Base-by-base conservation (phyloP, 2,329 filamentous ascomycete genomes). In the Colletotrichum salicis region DNA sequence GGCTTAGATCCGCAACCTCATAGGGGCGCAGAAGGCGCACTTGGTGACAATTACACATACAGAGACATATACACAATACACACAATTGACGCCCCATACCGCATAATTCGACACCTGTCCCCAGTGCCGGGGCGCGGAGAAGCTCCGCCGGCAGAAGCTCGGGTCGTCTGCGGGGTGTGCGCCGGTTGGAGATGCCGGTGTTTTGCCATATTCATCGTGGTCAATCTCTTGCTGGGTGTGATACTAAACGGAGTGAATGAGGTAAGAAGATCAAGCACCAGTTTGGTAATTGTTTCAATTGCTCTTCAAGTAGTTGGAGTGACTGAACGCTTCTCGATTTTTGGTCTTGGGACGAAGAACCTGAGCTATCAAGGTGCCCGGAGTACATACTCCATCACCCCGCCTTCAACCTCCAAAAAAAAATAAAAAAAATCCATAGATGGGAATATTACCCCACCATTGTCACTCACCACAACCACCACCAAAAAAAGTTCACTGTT, bases 371-470 rank as follows among this genome's bases (percentile, higher is more conserved):
- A 57, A 41, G 54, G 56, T 31, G 37, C 22, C 13, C 37, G 29
- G 41, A 3, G 58, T 51, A 63, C 22, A 48, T 54, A 27, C 48
- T 29, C 5, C 15, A n/a, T 11, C 10, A 2, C 2, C 37, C 33
- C 64, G 69, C 69, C 27, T 52, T 27, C 24, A 41, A 29, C 59
- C 60, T 58, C 41, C 29, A 45, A 52, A 73, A 64, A 58, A 73
- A 65, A 55, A 45, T 48, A 73, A 64, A 58, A 73, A 65, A 55
- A 67, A 19, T 48, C 33, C 33, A 35, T 64, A 64, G 22, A 65
- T 54, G 35, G n/a, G 41, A 56, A 66, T 41, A 1, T 48, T 73
- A 73, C 67, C 67, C 67, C 65, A 60, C 73, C 61, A 65, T 65
- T 24, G 51, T 10, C 54, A 22, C 68, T 63, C 19, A 52, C 35